Base-by-base conservation (phyloP, 2,329 filamentous ascomycete genomes). In the Coniochaeta ligniaria region DNA sequence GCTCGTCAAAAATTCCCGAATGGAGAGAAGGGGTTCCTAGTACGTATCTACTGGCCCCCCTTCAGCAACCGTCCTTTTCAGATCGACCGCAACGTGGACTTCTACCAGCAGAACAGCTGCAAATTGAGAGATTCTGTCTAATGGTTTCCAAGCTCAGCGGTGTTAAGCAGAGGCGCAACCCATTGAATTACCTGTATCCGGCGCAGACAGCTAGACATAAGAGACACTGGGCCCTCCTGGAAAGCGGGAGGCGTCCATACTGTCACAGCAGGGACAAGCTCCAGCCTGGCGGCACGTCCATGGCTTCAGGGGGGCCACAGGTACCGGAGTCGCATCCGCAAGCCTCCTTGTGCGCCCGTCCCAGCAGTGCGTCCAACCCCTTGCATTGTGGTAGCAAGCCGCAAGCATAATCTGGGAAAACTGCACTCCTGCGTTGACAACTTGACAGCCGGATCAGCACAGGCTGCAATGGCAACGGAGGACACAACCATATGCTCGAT, bases 1-100 rank as follows among this genome's bases (percentile, higher is more conserved):
- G 31, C 66, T 69, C 66, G 67, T 68, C 63, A 69, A 69, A 68
- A 65, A 65, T 66, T 65, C 61, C 67, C 66, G 58, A 62, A 69
- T 65, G 60, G 60, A 68, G 66, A 20, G 47, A 28, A 52, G 22
- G 3, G 16, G 14, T 52, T 52, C 17, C 47, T 52, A 24, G 47
- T 28, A n/a, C n/a, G n/a, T n/a, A n/a, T n/a, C n/a, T n/a, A 52
- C 47, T 52, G 24, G 24, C 22, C 43, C 20, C 43, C 22, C 38
- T 7, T 5, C 38, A 36, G 35, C 38, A n/a, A n/a, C 11, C 38
- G 38, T 41, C 17, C 5, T 11, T 36, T 3, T 14, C 6, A 5
- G 31, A 36, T 11, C 12, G 35, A 36, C 7, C 7, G 35, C 35
- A 36, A 36, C 35, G 12, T 36, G 12, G 35, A 36, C 7, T 36